Conservation (phyloP, 2,329 filamentous ascomycete genomes). For the Fusarium protoensiforme region DNA sequence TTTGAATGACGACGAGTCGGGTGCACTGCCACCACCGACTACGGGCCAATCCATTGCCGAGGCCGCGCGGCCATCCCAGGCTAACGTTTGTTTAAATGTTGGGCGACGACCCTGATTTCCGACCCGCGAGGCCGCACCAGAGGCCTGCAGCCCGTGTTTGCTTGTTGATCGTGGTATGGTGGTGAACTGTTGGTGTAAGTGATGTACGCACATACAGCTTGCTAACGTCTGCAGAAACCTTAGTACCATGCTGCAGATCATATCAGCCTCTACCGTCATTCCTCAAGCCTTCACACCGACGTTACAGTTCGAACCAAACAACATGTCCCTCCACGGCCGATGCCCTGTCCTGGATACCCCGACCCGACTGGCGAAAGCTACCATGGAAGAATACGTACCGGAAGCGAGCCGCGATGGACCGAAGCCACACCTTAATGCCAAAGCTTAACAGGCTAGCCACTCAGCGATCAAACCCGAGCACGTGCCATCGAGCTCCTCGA, state of each 20-base stretch:
- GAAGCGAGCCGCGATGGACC: background rate
- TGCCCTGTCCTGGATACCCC: background rate
- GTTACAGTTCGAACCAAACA: background rate
- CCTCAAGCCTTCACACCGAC: background rate
- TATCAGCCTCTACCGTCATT: background rate
- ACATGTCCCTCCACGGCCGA: background rate
- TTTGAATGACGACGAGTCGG: slow-evolving; percentile 24
- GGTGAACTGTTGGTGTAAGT: background rate
- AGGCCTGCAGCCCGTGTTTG: background rate
- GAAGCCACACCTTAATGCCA: slow-evolving; percentile 1
- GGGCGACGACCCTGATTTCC: background rate
- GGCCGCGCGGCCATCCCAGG: slow-evolving; percentile 33
- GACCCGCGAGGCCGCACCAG: background rate
- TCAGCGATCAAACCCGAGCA: background rate
- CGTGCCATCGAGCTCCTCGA: background rate
- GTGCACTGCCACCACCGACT: slow-evolving; percentile 38
- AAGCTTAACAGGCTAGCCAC: slow-evolving; percentile 1
- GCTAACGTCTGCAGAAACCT: background rate
- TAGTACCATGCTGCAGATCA: background rate
- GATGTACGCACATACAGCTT: background rate
- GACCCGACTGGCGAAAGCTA: background rate
- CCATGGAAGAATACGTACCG: background rate
- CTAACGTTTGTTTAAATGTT: slow-evolving; percentile 20
- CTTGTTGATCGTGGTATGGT: slow-evolving; percentile 12
- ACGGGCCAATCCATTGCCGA: slow-evolving; percentile 29